A percentile compares a stretch with the other conserved stretches of the same genome.
These are phyloP conservation scores for Lyophyllum shimeji DNA, from an alignment of 768 basidiomycete genomes.

Conservation along the genomic window DNA sequence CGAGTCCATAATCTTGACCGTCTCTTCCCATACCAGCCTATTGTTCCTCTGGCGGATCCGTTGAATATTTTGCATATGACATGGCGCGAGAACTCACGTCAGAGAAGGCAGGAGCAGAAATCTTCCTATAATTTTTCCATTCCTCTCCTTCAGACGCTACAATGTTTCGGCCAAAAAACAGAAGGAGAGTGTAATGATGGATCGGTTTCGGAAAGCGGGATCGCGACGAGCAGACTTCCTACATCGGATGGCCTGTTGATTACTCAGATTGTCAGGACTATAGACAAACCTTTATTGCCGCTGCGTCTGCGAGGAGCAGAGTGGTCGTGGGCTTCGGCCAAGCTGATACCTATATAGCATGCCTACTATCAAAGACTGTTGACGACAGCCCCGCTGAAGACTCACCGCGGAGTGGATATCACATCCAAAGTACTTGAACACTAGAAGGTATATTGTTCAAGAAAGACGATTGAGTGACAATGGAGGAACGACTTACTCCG, in stretches of 20 bases:
- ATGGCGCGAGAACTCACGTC: constrained; percentile 36
- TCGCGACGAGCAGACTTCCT: constrained; percentile 52
- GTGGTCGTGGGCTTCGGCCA: constrained; percentile 22
- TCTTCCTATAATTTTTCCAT: constrained; percentile 66
- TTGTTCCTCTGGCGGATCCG: constrained; percentile 37
- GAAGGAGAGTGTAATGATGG: constrained; percentile 41
- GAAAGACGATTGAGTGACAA: neutral
- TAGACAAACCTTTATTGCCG: constrained; percentile 37
- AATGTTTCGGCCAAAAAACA: constrained; percentile 60
- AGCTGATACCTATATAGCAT: constrained; percentile 21
- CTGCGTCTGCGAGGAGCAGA: constrained; percentile 37
- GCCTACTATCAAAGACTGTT: neutral
- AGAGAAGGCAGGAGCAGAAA: constrained; percentile 64
- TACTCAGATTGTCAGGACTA: neutral
- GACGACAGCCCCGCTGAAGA: neutral
- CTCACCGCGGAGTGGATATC: constrained; percentile 36
- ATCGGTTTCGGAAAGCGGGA: constrained; percentile 59
- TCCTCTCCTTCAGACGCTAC: constrained; percentile 63
- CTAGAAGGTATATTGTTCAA: constrained; percentile 14
- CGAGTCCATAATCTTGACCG: constrained; percentile 39
- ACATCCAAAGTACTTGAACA: constrained; percentile 30
- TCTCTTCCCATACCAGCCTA: constrained; percentile 49
- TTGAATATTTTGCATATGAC: neutral
- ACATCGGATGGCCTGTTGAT: neutral
- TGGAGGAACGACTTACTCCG: constrained; percentile 18